Evolutionary conservation across 2,329 filamentous ascomycete genomes (phyloP), one percentile per base, ranked within the genome.

Genomic region (Cladosporium phlei): DNA sequence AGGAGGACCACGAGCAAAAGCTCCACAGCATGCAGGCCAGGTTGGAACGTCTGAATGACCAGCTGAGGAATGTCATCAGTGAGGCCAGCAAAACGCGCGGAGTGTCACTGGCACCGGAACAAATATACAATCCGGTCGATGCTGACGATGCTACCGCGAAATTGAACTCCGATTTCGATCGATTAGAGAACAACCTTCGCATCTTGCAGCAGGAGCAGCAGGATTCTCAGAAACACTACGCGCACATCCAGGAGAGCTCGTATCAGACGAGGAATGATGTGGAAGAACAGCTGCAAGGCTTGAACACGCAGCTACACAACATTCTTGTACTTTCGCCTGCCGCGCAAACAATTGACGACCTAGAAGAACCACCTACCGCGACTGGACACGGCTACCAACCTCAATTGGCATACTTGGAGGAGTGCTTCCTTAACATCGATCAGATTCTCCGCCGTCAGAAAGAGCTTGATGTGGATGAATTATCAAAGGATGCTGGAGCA

Each of bases 331-430:
- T 59, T 46, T 65, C 62, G 30, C 56, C 68, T 35, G 73, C 75
- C 24, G 69, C 84, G 42, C 72, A 87, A 12, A 63, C 67, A 29
- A 60, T 70, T 12, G 66, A 73, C 34, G 67, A 73, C 16, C 61
- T 81, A 38, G 73, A 77, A 10, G 72, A 76, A 20, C 80, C 82
- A 4, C 84, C 85, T 3, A 67, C 75, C 27, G 66, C 75, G 3
- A 72, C 75, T 1, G 76, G 76, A 4, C 72, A 75, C 34, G 77
- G 76, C 20, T 65, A 87, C 5, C 75, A 85, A 37, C 77, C 80
- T 20, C 88, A 93, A 56, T 69, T 89, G 32, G 68, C 73, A 37
- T 87, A 86, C 56, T 72, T 89, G 52, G 77, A 86, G 52, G 71
- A 79, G 21, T 77, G 76, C 2, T 65, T 88, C 40, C 70, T 54